Evolutionary conservation across 2,329 filamentous ascomycete species (phyloP).

Genomic region (Cercospora canescens): DNA sequence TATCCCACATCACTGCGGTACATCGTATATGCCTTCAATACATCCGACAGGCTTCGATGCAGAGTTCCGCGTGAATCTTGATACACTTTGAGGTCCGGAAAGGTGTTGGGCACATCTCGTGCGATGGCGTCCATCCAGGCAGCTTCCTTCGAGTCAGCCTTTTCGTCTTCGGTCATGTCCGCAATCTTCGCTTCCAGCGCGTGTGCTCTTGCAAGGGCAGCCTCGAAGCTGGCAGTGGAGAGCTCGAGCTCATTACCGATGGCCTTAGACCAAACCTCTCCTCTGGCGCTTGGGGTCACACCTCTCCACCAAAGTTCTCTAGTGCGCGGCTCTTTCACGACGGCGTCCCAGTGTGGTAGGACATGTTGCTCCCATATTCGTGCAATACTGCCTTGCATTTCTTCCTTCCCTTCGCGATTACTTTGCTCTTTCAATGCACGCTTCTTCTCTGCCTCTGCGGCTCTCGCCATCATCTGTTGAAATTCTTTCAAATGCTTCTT

Average conservation of each 20-base stretch:
- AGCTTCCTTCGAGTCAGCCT: constrained; percentile 52
- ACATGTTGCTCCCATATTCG: constrained; percentile 76
- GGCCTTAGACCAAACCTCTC: constrained; percentile 67
- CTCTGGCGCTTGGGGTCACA: constrained; percentile 68
- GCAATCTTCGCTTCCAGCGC: constrained; percentile 61
- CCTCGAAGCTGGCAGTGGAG: constrained; percentile 65
- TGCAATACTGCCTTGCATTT: constrained; percentile 50
- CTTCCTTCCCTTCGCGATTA: constrained; percentile 53
- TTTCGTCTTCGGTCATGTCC: constrained; percentile 45
- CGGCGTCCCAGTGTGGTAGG: constrained; percentile 71
- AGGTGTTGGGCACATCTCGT: constrained; percentile 66
- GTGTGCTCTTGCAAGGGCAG: constrained; percentile 67
- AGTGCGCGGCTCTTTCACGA: constrained; percentile 67
- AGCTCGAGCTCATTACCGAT: constrained; percentile 73
- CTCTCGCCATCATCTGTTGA: constrained; percentile 74
- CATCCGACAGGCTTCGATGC: constrained; percentile 67
- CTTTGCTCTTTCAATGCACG: constrained; percentile 51
- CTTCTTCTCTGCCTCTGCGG: constrained; percentile 58
- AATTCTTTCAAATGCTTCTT: constrained; percentile 83
- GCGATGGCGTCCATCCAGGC: constrained; percentile 65
- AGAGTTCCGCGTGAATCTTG: constrained; percentile 62
- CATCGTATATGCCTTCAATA: constrained; percentile 77
- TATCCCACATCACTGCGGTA: constrained; percentile 82
- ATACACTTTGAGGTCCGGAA: constrained; percentile 73
- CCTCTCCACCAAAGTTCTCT: constrained; percentile 83